Conservation (phyloP, 2,329 filamentous ascomycete genomes). For the Cryphonectria carpinicola region DNA sequence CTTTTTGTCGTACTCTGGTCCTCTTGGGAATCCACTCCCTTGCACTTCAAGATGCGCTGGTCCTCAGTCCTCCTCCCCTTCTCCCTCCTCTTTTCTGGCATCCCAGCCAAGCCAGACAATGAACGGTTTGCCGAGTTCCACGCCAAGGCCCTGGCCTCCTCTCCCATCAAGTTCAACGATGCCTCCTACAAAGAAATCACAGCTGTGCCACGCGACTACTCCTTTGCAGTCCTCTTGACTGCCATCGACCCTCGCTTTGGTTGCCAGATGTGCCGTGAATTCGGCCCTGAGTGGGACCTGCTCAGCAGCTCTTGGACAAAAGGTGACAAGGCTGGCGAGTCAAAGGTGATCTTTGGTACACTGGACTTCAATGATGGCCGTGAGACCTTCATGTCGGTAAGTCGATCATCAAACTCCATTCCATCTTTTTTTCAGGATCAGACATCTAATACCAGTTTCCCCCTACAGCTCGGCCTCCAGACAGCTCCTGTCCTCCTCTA, state of each 20-base stretch:
- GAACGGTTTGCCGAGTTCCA: conserved; percentile 76
- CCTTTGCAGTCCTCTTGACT: conserved; percentile 80
- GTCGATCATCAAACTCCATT: conserved; percentile 31
- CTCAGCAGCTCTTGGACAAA: conserved; percentile 84
- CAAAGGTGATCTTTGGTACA: conserved; percentile 76
- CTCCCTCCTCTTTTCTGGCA: conserved; percentile 62
- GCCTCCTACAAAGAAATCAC: conserved; percentile 76
- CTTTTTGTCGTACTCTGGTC: conserved; percentile 1
- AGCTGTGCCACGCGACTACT: conserved; percentile 79
- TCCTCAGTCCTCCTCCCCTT: conserved; percentile 65
- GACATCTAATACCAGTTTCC: conserved; percentile 6
- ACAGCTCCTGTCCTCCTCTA: conserved; percentile 89
- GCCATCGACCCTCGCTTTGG: conserved; percentile 82
- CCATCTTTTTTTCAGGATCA: background rate
- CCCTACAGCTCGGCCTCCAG: conserved; percentile 79
- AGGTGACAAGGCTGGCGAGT: conserved; percentile 76
- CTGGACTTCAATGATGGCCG: conserved; percentile 88
- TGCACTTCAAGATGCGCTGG: conserved; percentile 67
- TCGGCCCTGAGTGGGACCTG: conserved; percentile 93
- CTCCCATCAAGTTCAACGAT: conserved; percentile 80
- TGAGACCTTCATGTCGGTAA: conserved; percentile 83
- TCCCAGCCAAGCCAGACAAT: conserved; percentile 61
- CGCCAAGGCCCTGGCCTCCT: conserved; percentile 64
- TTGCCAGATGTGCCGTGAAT: conserved; percentile 84
- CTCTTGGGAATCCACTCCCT: background rate